Conservation (phyloP, 139 green algal species). For the Diplosphaera chodatii region DNA sequence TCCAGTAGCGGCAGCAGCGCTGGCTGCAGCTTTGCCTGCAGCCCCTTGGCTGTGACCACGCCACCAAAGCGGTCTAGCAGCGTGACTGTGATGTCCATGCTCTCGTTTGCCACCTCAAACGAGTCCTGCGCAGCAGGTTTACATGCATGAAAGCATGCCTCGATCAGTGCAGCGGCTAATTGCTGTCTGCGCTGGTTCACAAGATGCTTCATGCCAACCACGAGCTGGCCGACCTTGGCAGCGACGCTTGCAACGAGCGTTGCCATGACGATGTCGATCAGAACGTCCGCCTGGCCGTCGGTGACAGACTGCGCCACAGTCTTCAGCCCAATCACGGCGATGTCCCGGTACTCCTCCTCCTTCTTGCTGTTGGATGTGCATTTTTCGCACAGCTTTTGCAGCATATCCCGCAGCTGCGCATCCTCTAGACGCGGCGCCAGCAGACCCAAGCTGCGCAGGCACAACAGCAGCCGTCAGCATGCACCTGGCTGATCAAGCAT, state of each 20-base stretch:
- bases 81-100: slow-evolving; percentile 74
- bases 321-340: slow-evolving; percentile 78
- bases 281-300: not conserved
- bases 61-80: slow-evolving; percentile 56
- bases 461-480: not conserved
- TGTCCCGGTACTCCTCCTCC: slow-evolving; percentile 66
- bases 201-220: too few relatives aligned
- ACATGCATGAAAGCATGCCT: not conserved
- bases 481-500: too few relatives aligned
- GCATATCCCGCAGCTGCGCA: slow-evolving; percentile 49
- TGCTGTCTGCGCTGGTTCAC: too few relatives aligned
- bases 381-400: slow-evolving; percentile 59
- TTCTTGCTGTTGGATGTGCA: slow-evolving; percentile 47
- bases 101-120: slow-evolving; percentile 35
- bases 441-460: slow-evolving; percentile 62
- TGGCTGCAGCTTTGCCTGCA: slow-evolving; percentile 35
- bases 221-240: not conserved
- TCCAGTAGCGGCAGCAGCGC: slow-evolving; percentile 64
- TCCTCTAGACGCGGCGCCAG: slow-evolving; percentile 74
- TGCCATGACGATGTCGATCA: slow-evolving; percentile 14
- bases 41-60: slow-evolving; percentile 38
- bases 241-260: slow-evolving; percentile 20
- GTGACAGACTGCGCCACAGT: slow-evolving; percentile 55
- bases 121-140: slow-evolving; percentile 4
- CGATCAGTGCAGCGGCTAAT: too few relatives aligned